These are phyloP conservation scores for Lactifluus hygrophoroides DNA, from an alignment of 768 basidiomycete genomes.

Conservation along the genomic window DNA sequence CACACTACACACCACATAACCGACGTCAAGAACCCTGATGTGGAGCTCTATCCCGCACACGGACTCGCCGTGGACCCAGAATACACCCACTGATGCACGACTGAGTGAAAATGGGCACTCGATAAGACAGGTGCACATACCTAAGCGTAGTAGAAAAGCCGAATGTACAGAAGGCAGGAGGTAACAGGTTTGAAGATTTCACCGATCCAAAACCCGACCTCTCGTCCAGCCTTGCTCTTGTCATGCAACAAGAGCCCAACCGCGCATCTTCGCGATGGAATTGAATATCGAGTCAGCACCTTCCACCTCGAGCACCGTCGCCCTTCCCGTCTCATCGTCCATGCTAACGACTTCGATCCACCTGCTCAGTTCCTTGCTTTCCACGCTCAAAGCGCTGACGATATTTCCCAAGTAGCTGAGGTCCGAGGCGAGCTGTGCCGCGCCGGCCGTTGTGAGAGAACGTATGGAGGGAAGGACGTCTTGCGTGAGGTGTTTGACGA, in stretches of 20 bases:
- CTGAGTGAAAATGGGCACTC: too few species aligned
- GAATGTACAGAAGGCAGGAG: too few species aligned
- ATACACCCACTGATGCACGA: too few species aligned
- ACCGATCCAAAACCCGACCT: not conserved
- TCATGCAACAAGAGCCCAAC: not conserved
- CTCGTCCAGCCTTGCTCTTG: not conserved
- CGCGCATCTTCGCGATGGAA: slow-evolving; percentile 8
- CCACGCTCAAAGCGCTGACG: slow-evolving; percentile 82
- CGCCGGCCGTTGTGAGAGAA: slow-evolving; percentile 53
- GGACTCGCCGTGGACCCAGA: too few species aligned
- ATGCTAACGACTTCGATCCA: slow-evolving; percentile 71
- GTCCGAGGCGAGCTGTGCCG: slow-evolving; percentile 80
- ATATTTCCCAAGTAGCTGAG: slow-evolving; percentile 88
- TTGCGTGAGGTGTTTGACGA: slow-evolving; percentile 64
- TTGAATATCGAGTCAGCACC: slow-evolving; percentile 9
- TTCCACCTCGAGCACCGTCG: slow-evolving; percentile 1
- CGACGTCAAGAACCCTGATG: too few species aligned
- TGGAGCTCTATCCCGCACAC: too few species aligned
- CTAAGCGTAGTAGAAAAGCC: not conserved
- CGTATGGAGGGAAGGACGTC: slow-evolving; percentile 65
- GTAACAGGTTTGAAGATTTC: too few species aligned
- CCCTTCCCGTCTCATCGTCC: slow-evolving; percentile 33
- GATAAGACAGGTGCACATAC: too few species aligned
- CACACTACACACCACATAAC: not conserved
- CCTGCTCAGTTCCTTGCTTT: slow-evolving; percentile 64